Evolutionary conservation across 2,329 filamentous ascomycete genomes (phyloP), one percentile per base, ranked within the genome.

Genomic region (Anisogramma anomala): DNA sequence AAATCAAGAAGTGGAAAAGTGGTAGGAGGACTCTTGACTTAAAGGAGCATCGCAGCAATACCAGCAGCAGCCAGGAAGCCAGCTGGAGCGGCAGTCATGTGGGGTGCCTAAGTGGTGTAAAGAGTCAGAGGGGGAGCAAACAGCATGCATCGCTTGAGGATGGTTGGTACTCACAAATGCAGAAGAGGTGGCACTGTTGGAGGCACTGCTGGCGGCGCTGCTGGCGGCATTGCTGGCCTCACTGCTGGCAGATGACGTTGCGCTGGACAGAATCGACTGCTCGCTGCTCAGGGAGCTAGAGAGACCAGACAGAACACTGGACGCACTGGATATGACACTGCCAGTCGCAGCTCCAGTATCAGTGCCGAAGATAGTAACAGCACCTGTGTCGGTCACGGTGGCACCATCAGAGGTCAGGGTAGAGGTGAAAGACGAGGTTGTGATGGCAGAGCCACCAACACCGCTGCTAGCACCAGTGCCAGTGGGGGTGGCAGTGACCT

Each of bases 31-130:
- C 22, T 34, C 45, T 17, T 33, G 14, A 27, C 48, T 65, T 68
- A 73, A 45, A 73, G 62, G 45, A 73, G 56, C 45, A 70, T 51
- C 47, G 61, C 66, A 30, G 66, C 68, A 33, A 72, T 45, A 53
- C 69, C 69, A 15, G 66, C 68, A 17, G 65, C 69, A 38, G 67
- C 69, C 30, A 72, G 46, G 36, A 71, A 48, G 42, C 67, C 69
- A 20, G 55, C 54, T 17, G 68, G 66, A 27, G 62, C 67, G 42
- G 62, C 65, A 36, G 68, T 69, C 52, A 58, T 57, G 43, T 65
- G 59, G 31, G 65, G 55, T 37, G 50, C 55, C 56, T 59, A 34
- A n/a, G n/a, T 22, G 18, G n/a, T 27, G 10, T 17, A 6, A 6
- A 20, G 26, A 27, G 42, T 52, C 43, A 50, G 46, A 28, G 4